Conservation (phyloP, 148 eudicot genomes). For the Camellia japonica region DNA sequence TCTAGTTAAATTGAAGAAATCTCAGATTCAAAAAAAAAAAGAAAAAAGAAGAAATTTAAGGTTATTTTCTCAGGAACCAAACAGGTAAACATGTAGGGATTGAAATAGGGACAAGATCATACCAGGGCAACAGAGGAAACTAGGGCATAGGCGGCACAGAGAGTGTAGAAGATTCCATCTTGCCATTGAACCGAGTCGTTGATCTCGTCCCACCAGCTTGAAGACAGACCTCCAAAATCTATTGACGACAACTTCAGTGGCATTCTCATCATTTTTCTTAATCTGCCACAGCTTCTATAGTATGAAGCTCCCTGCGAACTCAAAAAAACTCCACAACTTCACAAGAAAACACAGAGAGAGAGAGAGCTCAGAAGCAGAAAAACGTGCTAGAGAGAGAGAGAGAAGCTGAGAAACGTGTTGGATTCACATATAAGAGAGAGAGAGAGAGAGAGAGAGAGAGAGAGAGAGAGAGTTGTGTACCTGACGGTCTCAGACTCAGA, state of each 20-base stretch:
- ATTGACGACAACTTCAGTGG: slow-evolving; percentile 22
- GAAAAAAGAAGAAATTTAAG: too few relatives aligned
- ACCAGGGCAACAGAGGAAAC: slow-evolving; percentile 81
- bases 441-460: neutral
- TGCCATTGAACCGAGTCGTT: slow-evolving; percentile 77
- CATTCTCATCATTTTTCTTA: slow-evolving; percentile 42
- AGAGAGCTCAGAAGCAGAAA: neutral
- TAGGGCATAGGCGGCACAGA: slow-evolving; percentile 64
- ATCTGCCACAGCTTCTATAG: neutral
- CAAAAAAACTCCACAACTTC: slow-evolving; percentile 10
- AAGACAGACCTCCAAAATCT: slow-evolving; percentile 20
- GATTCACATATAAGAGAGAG: neutral
- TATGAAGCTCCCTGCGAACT: neutral
- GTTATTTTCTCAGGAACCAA: neutral
- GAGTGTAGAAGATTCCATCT: slow-evolving; percentile 73
- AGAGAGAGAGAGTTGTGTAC: neutral
- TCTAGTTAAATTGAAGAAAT: neutral
- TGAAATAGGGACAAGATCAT: neutral
- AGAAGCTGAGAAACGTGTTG: slow-evolving; percentile 10
- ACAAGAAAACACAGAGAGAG: neutral
- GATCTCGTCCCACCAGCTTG: slow-evolving; percentile 68
- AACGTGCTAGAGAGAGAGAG: too few relatives aligned
- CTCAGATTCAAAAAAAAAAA: neutral
- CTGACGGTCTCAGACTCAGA: slow-evolving; percentile 4
- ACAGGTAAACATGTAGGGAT: neutral